Base-by-base conservation (phyloP, 805 yeast species). In the Hanseniaspora guilliermondii region DNA sequence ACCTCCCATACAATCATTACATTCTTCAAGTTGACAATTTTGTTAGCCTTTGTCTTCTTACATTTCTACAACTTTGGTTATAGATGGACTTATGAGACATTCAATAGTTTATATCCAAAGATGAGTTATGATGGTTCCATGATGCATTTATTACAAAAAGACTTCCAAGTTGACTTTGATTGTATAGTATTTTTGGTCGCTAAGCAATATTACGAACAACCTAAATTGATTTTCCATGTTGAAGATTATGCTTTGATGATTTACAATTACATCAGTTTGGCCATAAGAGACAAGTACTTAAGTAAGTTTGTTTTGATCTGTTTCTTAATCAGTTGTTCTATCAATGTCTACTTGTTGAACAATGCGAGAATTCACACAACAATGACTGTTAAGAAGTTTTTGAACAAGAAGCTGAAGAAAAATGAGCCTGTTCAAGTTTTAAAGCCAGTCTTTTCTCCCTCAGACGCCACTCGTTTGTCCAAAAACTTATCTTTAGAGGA, bases 341-440 rank as follows among this genome's bases (percentile, higher is more conserved):
- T 86, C 59, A 93, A 93, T 66, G 80, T 85, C 49, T 91, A 89
- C 67, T 75, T 93, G 60, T 76, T 91, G 66, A 87, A 87, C 62
- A 93, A 87, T 56, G 84, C 95, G n/a, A 77, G 85, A 66, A 73
- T 76, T 53, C 85, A 83, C 60, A 73, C 78, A 8, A 68, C 66
- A 45, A 64, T 67, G 54, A 71, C 69, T 58, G 75, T 65, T 8
- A 60, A 59, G 63, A 65, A 56, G 57, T 63, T 25, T 59, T 56
- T 36, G 60, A 60, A 58, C 60, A 63, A 57, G 45, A 73, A 69
- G 58, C 63, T 70, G 19, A 48, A 36, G 27, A 30, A 53, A 14
- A 16, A 25, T 17, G 45, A 42, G 16, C 45, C 49, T 24, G 42
- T 33, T 16, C 35, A 44, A 11, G 42, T 30, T 38, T 30, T 46